These are phyloP conservation scores for Phialophora expanda DNA, from an alignment of 2,329 filamentous ascomycete species.

Conservation along the genomic window DNA sequence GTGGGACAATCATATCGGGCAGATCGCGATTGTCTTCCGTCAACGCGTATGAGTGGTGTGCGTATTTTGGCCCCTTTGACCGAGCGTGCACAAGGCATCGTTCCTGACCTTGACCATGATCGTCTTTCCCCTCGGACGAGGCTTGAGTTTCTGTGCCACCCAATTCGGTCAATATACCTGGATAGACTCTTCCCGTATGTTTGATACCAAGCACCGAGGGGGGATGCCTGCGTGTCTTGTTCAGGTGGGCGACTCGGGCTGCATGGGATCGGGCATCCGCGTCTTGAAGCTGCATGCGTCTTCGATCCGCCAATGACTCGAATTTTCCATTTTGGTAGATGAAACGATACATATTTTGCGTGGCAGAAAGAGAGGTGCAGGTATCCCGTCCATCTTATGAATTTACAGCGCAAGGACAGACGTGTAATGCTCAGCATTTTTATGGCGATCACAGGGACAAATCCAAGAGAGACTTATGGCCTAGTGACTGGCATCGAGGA, in stretches of 20 bases:
- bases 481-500: too few species aligned
- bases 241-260: not conserved
- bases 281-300: not conserved
- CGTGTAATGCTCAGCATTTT: too few species aligned
- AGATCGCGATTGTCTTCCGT: not conserved
- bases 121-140: not conserved
- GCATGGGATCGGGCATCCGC: not conserved
- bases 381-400: not conserved
- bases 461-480: too few species aligned
- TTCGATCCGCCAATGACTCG: not conserved
- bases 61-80: not conserved
- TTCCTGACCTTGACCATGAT: not conserved
- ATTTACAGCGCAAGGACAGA: too few species aligned
- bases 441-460: too few species aligned
- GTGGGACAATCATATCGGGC: not conserved
- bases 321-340: not conserved
- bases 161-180: not conserved
- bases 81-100: not conserved
- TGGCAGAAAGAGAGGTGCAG: not conserved
- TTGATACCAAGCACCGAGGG: not conserved
- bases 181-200: not conserved
- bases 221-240: not conserved
- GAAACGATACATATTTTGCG: not conserved
- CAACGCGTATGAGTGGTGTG: not conserved
- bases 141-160: not conserved